phyloP scores from a whole-genome alignment of 352 stramenopile species.

The Pseudoperonospora humuli region DNA sequence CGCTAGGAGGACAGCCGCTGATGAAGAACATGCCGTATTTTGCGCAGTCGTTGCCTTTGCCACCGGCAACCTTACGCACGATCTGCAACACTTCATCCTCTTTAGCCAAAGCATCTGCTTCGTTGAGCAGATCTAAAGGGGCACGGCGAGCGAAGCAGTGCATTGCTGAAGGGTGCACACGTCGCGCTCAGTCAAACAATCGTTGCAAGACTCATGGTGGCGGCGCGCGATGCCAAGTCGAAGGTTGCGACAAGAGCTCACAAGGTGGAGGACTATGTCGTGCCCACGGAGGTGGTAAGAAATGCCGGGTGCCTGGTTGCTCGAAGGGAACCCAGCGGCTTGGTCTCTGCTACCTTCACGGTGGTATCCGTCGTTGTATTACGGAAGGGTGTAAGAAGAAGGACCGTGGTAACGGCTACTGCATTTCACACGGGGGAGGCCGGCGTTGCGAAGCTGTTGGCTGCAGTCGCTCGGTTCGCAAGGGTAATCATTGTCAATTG shows the following conservation, averaged over 20 bases:
- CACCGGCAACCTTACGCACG: constrained; percentile 15
- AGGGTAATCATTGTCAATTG: constrained; percentile 69
- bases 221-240: constrained; percentile 60
- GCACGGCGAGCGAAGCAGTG: constrained; percentile 55
- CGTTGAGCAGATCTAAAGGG: constrained; percentile 23
- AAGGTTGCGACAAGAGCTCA: constrained; percentile 67
- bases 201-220: constrained; percentile 77
- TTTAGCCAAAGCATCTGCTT: constrained; percentile 17
- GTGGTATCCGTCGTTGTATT: constrained; percentile 66
- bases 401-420: constrained; percentile 74
- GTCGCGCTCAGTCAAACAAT: constrained; percentile 70
- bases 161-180: constrained; percentile 45
- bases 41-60: constrained; percentile 11
- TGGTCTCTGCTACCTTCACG: constrained; percentile 74
- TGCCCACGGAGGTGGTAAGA: constrained; percentile 54
- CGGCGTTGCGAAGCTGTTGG: constrained; percentile 48
- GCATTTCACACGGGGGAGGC: constrained; percentile 71
- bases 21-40: constrained; percentile 16
- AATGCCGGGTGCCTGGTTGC: constrained; percentile 56
- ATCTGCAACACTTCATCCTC: constrained; percentile 22
- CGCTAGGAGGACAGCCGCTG: constrained; percentile 7
- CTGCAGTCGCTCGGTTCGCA: constrained; percentile 62
- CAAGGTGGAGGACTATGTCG: constrained; percentile 56
- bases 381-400: constrained; percentile 75
- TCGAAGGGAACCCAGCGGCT: constrained; percentile 72